Conservation (phyloP, 257 asterid genomes). For the Datura wrightii region DNA sequence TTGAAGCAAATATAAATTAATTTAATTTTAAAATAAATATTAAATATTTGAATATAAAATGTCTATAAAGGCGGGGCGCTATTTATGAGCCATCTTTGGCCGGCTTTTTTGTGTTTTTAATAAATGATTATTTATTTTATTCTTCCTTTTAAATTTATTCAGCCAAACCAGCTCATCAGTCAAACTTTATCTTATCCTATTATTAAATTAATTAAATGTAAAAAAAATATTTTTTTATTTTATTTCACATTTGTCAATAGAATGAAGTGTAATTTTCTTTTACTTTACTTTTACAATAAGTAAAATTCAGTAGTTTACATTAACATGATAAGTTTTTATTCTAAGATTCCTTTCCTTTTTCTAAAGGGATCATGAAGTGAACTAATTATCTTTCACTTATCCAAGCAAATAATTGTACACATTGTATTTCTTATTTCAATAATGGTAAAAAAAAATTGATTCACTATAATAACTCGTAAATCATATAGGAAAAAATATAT, state of each 20-base stretch:
- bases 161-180: background rate
- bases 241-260: background rate
- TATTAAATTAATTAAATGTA: background rate
- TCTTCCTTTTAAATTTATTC: background rate
- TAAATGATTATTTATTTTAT: background rate
- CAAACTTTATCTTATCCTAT: background rate
- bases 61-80: background rate
- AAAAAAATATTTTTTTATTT: background rate
- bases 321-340: background rate
- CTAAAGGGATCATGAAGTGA: background rate
- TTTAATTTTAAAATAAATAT: too few species aligned
- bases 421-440: background rate
- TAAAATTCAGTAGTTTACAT: background rate
- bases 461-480: too few species aligned
- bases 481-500: too few species aligned
- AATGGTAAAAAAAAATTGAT: background rate
- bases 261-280: constrained; percentile 18
- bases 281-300: constrained; percentile 28
- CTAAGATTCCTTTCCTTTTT: constrained; percentile 7
- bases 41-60: background rate
- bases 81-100: background rate
- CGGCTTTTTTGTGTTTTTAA: background rate
- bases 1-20: too few species aligned
- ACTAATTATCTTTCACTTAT: background rate
- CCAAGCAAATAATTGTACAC: background rate